Percentiles rank a stretch among this genome's conserved stretches.
Conservation (phyloP, 208 protist species). For the Herpetomonas samuelpessoai region DNA sequence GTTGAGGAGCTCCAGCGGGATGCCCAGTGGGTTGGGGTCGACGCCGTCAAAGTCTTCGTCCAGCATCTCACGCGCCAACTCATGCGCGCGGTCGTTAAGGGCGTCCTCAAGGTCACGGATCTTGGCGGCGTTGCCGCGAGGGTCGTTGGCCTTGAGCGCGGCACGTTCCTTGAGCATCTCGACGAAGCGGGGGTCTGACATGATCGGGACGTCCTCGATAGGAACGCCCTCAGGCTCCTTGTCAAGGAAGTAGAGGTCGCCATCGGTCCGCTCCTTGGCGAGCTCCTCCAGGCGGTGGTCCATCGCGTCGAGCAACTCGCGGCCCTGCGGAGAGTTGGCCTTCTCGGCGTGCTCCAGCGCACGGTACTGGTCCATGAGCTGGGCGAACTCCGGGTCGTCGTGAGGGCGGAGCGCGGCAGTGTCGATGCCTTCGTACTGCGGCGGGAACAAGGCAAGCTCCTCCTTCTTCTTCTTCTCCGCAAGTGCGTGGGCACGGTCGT, state of each 20-base stretch:
- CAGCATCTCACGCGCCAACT: conserved; percentile 41
- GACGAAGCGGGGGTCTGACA: conserved; percentile 37
- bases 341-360: conserved; percentile 29
- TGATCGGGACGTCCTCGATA: conserved; percentile 51
- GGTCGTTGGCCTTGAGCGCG: conserved; percentile 56
- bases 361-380: conserved; percentile 52
- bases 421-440: conserved; percentile 51
- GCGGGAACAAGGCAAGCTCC: conserved; percentile 49
- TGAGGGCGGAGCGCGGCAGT: conserved; percentile 50
- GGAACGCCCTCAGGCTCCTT: conserved; percentile 66
- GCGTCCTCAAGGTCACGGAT: conserved; percentile 55
- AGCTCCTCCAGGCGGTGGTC: conserved; percentile 37
- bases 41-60: conserved; percentile 57
- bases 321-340: conserved; percentile 22
- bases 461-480: conserved; percentile 55
- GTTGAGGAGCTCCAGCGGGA: conserved; percentile 56
- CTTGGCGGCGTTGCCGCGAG: conserved; percentile 42
- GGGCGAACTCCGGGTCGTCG: conserved; percentile 53
- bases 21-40: conserved; percentile 43
- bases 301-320: conserved; percentile 43
- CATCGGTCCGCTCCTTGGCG: conserved; percentile 57
- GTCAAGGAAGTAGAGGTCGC: conserved; percentile 70
- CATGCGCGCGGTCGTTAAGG: conserved; percentile 61
- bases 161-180: conserved; percentile 45
- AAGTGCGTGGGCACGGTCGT: conserved; percentile 56